A percentile compares a stretch with the other conserved stretches of the same genome.
Conservation (phyloP, 2,329 filamentous ascomycete species). For the Paecilomyces sp. region DNA sequence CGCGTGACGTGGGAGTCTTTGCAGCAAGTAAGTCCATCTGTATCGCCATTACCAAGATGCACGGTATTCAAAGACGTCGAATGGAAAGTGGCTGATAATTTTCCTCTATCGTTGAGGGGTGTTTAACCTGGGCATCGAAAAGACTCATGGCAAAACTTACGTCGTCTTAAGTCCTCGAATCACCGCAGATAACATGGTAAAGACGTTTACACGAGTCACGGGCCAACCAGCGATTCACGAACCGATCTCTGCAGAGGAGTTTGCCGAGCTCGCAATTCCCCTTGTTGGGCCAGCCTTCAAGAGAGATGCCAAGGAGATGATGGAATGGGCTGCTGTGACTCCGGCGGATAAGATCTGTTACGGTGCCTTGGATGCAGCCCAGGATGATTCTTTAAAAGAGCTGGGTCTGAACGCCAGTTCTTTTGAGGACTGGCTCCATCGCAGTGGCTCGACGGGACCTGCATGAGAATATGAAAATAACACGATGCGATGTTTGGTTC, state of each 20-base stretch:
- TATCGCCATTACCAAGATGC: too few relatives aligned
- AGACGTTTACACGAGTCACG: constrained; percentile 6
- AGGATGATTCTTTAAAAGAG: constrained; percentile 8
- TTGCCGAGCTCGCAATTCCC: constrained; percentile 2
- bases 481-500: too few relatives aligned
- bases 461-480: too few relatives aligned
- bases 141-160: constrained; percentile 9
- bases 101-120: constrained; percentile 1
- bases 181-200: constrained; percentile 3
- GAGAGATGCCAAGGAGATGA: constrained; percentile 12
- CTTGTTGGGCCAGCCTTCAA: constrained; percentile 8
- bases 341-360: constrained; percentile 13
- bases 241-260: constrained; percentile 9
- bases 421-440: constrained; percentile 12
- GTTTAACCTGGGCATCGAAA: constrained; percentile 5
- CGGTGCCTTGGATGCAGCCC: constrained; percentile 6
- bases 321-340: constrained; percentile 12
- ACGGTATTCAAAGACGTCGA: too few relatives aligned
- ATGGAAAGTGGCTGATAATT: too few relatives aligned
- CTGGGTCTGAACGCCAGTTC: constrained; percentile 10
- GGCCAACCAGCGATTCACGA: constrained; percentile 4
- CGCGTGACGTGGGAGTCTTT: constrained; percentile 11
- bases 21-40: constrained; percentile 8
- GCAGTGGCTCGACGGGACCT: constrained; percentile 9
- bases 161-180: constrained; percentile 4